These are phyloP conservation scores for Xylaria grammica DNA, from an alignment of 495 filamentous ascomycete species.

Conservation along the genomic window DNA sequence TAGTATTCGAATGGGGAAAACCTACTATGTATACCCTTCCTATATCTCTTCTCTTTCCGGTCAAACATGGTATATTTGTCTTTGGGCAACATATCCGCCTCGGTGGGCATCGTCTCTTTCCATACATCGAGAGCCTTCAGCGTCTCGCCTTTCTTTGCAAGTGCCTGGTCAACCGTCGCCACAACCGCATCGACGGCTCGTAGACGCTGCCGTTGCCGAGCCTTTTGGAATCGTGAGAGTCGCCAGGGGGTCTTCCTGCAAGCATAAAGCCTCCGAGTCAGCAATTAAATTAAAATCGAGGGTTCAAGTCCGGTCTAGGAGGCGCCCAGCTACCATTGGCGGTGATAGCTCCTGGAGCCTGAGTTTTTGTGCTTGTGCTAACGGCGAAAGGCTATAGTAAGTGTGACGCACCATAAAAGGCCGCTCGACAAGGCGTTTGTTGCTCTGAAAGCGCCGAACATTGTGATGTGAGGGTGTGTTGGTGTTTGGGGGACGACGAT, in stretches of 20 bases:
- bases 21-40: constrained; percentile 96
- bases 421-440: constrained; percentile 78
- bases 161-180: constrained; percentile 72
- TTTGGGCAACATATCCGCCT: constrained; percentile 92
- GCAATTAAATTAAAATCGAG: background rate
- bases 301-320: background rate
- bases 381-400: background rate
- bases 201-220: constrained; percentile 84
- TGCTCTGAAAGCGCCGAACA: constrained; percentile 84
- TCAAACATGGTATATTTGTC: constrained; percentile 99
- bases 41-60: constrained; percentile 90
- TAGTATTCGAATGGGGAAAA: constrained; percentile 30
- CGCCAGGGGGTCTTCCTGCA: constrained; percentile 97
- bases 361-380: background rate
- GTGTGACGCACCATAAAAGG: constrained; percentile 73
- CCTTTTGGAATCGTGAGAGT: constrained; percentile 87
- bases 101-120: constrained; percentile 94
- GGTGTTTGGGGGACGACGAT: background rate
- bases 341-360: background rate
- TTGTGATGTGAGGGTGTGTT: constrained; percentile 40
- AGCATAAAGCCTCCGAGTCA: constrained; percentile 10
- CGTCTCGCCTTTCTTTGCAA: constrained; percentile 70
- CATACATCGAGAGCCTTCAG: constrained; percentile 80
- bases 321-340: background rate
- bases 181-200: constrained; percentile 85